A percentile compares a stretch with the other conserved stretches of the same genome.
Conservation (phyloP, 2,329 filamentous ascomycete genomes). For the Coniella vitis region DNA sequence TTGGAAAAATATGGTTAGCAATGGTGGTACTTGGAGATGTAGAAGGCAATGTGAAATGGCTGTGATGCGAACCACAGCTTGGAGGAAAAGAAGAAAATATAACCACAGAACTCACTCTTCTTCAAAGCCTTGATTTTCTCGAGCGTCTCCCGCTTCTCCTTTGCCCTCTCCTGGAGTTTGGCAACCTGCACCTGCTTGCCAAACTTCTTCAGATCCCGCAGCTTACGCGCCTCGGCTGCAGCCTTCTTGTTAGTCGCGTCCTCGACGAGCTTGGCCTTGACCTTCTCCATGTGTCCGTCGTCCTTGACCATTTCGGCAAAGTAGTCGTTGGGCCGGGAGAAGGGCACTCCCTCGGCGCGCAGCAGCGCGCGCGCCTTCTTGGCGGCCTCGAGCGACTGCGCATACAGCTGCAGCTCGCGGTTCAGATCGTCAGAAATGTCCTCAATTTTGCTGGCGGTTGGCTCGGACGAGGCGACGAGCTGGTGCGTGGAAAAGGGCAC, state of each 20-base stretch:
- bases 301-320: conserved; percentile 99
- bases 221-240: conserved; percentile 79
- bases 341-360: conserved; percentile 75
- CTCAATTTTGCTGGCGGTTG: conserved; percentile 59
- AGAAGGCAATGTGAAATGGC: too few species aligned
- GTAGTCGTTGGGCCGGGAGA: conserved; percentile 86
- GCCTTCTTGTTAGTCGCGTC: conserved; percentile 91
- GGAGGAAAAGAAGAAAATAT: neutral
- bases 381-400: conserved; percentile 76
- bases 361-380: conserved; percentile 66
- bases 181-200: conserved; percentile 97
- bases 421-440: conserved; percentile 88
- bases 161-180: conserved; percentile 88
- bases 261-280: conserved; percentile 88
- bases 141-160: conserved; percentile 84
- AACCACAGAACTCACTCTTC: conserved; percentile 90
- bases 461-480: conserved; percentile 60
- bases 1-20: neutral
- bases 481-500: conserved; percentile 81
- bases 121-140: conserved; percentile 95
- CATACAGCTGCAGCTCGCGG: conserved; percentile 89
- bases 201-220: conserved; percentile 96
- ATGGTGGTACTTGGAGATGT: too few species aligned
- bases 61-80: too few species aligned
- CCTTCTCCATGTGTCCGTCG: conserved; percentile 96